Evolutionary conservation across 805 yeast genomes (phyloP).

Genomic region (Saccharomycopsis fibuligera): DNA sequence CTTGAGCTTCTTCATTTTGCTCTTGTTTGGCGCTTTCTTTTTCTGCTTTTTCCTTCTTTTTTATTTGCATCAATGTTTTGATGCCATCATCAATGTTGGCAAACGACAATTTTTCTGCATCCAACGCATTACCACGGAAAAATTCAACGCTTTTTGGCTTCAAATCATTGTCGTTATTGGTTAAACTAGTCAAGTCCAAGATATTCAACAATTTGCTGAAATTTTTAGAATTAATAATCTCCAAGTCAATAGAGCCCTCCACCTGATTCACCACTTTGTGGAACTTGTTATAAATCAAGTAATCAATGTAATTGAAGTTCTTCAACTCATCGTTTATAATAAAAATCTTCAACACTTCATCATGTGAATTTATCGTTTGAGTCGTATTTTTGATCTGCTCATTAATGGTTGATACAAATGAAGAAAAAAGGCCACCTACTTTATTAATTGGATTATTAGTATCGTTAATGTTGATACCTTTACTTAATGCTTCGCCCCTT

Average conservation of each 20-base stretch:
- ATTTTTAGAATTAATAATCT: slow-evolving; percentile 44
- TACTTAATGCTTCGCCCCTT: neutral
- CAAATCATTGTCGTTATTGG: slow-evolving; percentile 23
- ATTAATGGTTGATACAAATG: slow-evolving; percentile 15
- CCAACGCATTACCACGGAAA: slow-evolving; percentile 69
- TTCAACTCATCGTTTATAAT: slow-evolving; percentile 36
- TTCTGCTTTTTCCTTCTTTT: slow-evolving; percentile 23
- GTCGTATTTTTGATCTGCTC: slow-evolving; percentile 14
- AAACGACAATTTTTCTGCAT: slow-evolving; percentile 81
- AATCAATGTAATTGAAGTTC: slow-evolving; percentile 33
- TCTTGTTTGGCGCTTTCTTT: neutral
- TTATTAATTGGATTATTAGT: slow-evolving; percentile 2
- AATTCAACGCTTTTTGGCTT: slow-evolving; percentile 49
- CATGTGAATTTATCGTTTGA: slow-evolving; percentile 1
- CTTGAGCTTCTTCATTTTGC: slow-evolving; percentile 19
- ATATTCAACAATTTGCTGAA: slow-evolving; percentile 18
- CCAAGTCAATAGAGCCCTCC: slow-evolving; percentile 60
- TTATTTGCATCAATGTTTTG: slow-evolving; percentile 34
- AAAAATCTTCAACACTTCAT: slow-evolving; percentile 33
- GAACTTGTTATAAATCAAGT: slow-evolving; percentile 44
- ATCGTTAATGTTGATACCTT: neutral
- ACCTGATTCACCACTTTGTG: slow-evolving; percentile 57
- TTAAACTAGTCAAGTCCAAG: slow-evolving; percentile 19
- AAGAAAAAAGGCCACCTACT: slow-evolving; percentile 17
- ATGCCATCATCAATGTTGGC: slow-evolving; percentile 82